Evolutionary conservation across 1,284 basidiomycete species (phyloP).

Genomic region (Jaminaea rosea): DNA sequence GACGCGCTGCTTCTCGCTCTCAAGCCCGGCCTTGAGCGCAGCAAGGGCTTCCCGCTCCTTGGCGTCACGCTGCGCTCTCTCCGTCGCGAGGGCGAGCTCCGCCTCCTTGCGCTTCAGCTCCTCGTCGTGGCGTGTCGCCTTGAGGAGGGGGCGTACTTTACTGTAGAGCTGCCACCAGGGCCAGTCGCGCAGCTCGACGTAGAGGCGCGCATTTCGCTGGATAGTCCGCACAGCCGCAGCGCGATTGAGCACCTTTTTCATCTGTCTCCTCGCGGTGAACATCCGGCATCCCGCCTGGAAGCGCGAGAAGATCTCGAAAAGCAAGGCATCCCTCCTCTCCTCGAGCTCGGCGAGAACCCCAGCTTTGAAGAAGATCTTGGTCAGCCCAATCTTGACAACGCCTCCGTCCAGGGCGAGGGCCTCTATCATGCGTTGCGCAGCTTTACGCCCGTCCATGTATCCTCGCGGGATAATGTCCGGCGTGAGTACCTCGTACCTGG

Average conservation of each 20-base stretch:
- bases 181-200: slow-evolving; percentile 75
- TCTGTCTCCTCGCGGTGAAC: slow-evolving; percentile 77
- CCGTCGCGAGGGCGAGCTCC: slow-evolving; percentile 60
- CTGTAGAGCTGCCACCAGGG: slow-evolving; percentile 99
- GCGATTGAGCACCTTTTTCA: slow-evolving; percentile 89
- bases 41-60: slow-evolving; percentile 36
- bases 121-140: slow-evolving; percentile 84
- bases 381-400: slow-evolving; percentile 83
- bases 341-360: slow-evolving; percentile 96
- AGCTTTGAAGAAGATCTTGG: slow-evolving; percentile 99
- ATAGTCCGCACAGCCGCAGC: slow-evolving; percentile 84
- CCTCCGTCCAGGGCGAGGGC: slow-evolving; percentile 76
- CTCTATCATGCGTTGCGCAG: slow-evolving; percentile 84
- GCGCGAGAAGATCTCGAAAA: slow-evolving; percentile 81
- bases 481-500: slow-evolving; percentile 90
- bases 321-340: slow-evolving; percentile 74
- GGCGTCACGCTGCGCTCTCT: slow-evolving; percentile 41
- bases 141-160: slow-evolving; percentile 79
- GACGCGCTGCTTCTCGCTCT: slow-evolving; percentile 50
- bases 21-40: slow-evolving; percentile 31
- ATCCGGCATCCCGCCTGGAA: slow-evolving; percentile 77
- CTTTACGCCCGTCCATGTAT: slow-evolving; percentile 94
- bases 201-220: slow-evolving; percentile 85
- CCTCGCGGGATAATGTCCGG: slow-evolving; percentile 83
- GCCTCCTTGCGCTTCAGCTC: slow-evolving; percentile 80